phyloP scores from a whole-genome alignment of 1,139 yeast species.

The Magnusiomyces sp. region DNA sequence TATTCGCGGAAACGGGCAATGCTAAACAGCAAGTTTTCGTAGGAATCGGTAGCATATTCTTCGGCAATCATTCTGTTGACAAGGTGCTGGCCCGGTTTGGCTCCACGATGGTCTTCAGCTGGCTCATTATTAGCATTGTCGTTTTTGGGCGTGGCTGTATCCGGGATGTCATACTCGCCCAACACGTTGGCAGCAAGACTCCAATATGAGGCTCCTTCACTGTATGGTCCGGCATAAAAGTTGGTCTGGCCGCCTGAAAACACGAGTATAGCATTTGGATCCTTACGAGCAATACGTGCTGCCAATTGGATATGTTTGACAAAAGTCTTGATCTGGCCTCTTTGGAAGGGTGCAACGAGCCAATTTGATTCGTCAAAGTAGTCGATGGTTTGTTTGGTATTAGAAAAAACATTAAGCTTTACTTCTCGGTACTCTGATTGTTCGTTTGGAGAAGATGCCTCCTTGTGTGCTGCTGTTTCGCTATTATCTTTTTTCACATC shows the following conservation, averaged over 20 bases:
- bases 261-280: conserved; percentile 32
- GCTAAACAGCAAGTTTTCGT: conserved; percentile 65
- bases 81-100: conserved; percentile 12
- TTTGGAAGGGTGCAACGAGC: conserved; percentile 58
- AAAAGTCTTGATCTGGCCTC: conserved; percentile 59
- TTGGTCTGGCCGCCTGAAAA: conserved; percentile 77
- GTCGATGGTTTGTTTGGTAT: conserved; percentile 9
- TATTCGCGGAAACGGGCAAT: conserved; percentile 49
- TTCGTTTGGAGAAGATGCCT: conserved; percentile 1
- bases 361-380: conserved; percentile 27
- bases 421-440: background rate
- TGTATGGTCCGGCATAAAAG: conserved; percentile 39
- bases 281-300: conserved; percentile 28
- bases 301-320: conserved; percentile 49
- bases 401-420: conserved; percentile 3
- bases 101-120: conserved; percentile 6
- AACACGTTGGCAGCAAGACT: conserved; percentile 10
- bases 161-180: conserved; percentile 5
- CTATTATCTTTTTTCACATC: too few species aligned
- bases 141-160: conserved; percentile 4
- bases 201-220: conserved; percentile 43
- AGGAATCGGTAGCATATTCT: conserved; percentile 72
- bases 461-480: background rate
- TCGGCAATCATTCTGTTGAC: conserved; percentile 40
- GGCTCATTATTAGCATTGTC: conserved; percentile 7